Percentiles rank a stretch among this genome's conserved stretches.
Evolutionary conservation across 495 filamentous ascomycete genomes (phyloP).

Genomic region (Cercophora scortea): DNA sequence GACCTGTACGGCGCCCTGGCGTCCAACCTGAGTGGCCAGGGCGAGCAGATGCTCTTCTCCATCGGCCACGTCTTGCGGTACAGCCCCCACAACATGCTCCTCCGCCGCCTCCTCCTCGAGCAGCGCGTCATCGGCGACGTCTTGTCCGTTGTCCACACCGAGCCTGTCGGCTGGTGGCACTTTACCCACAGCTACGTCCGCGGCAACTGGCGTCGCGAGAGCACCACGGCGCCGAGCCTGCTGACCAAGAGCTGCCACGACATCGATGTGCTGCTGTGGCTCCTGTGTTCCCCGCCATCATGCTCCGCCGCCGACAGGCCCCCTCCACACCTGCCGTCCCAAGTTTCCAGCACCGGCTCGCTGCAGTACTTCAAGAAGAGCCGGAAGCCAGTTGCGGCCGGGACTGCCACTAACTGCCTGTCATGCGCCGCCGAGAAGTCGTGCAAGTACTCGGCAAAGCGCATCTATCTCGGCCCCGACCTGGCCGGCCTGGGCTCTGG

Average conservation of each 20-base stretch:
- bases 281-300: constrained; percentile 60
- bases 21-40: constrained; percentile 11
- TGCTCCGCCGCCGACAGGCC: constrained; percentile 17
- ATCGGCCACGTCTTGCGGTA: constrained; percentile 81
- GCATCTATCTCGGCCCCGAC: constrained; percentile 59
- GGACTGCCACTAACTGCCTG: constrained; percentile 78
- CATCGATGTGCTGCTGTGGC: constrained; percentile 85
- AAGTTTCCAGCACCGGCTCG: constrained; percentile 63
- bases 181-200: constrained; percentile 90
- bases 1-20: constrained; percentile 53
- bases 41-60: constrained; percentile 57
- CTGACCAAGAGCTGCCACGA: constrained; percentile 95
- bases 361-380: constrained; percentile 63
- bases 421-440: constrained; percentile 61
- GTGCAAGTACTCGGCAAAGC: constrained; percentile 77
- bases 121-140: constrained; percentile 77
- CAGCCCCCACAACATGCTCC: constrained; percentile 79
- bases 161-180: constrained; percentile 96
- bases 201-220: constrained; percentile 87
- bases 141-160: constrained; percentile 78
- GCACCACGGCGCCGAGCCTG: constrained; percentile 62
- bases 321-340: constrained; percentile 63
- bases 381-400: constrained; percentile 68
- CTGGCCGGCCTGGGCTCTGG: constrained; percentile 41
- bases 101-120: constrained; percentile 68